Evolutionary conservation across 352 stramenopile species (phyloP).

Genomic region (Bremia lactucae): DNA sequence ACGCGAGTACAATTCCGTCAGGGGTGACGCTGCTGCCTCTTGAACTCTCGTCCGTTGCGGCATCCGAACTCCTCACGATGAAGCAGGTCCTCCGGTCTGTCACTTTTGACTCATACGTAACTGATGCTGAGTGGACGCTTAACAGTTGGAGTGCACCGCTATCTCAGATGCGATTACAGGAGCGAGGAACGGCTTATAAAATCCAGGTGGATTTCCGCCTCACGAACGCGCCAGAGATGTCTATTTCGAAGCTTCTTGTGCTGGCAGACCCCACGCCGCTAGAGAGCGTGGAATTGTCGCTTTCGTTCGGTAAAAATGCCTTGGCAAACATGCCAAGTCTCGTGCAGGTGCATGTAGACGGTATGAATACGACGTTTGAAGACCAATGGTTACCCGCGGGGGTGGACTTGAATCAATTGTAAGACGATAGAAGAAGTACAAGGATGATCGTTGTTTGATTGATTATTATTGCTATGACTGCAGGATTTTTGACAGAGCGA

Average conservation of each 20-base stretch:
- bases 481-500: slow-evolving; percentile 36
- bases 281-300: slow-evolving; percentile 8
- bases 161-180: slow-evolving; percentile 6
- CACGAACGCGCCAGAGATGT: slow-evolving; percentile 7
- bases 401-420: slow-evolving; percentile 29
- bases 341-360: slow-evolving; percentile 22
- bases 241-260: slow-evolving; percentile 11
- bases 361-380: slow-evolving; percentile 33
- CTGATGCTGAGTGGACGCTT: slow-evolving; percentile 20
- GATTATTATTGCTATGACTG: not conserved
- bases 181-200: slow-evolving; percentile 1
- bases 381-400: slow-evolving; percentile 25
- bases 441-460: not conserved
- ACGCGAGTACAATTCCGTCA: slow-evolving; percentile 1
- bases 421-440: not conserved
- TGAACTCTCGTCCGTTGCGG: slow-evolving; percentile 11
- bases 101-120: slow-evolving; percentile 14
- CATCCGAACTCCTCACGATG: slow-evolving; percentile 6
- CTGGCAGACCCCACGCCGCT: slow-evolving; percentile 8
- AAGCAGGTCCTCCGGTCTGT: slow-evolving; percentile 6
- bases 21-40: slow-evolving; percentile 12
- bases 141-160: slow-evolving; percentile 19
- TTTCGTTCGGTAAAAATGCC: slow-evolving; percentile 11
- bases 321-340: slow-evolving; percentile 21
- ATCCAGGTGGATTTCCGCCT: slow-evolving; percentile 22